A percentile compares a stretch with the other conserved stretches of the same genome.
Conservation (phyloP, 495 filamentous ascomycete genomes). For the Neurospora intermedia region DNA sequence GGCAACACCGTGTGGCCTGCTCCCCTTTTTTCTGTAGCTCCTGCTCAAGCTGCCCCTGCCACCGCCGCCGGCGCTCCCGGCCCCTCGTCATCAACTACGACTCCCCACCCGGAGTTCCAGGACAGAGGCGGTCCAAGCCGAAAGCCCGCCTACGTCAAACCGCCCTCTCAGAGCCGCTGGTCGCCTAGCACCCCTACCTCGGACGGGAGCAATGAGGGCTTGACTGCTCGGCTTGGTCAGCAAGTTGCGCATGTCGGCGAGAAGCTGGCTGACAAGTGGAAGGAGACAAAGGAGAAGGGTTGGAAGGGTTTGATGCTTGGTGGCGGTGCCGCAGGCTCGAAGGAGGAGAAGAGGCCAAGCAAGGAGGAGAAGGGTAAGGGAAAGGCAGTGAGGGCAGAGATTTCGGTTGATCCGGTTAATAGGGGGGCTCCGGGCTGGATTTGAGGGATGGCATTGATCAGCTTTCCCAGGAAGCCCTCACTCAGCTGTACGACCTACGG, state of each 20-base stretch:
- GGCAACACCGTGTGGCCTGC: background rate
- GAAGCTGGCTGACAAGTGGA: background rate
- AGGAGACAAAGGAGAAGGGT: background rate
- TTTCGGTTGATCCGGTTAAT: background rate
- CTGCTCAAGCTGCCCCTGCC: background rate
- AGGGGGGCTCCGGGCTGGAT: background rate
- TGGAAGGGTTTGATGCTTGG: background rate
- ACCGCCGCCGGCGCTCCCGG: background rate
- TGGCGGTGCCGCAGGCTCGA: background rate
- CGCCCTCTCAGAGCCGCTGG: background rate
- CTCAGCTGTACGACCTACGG: background rate
- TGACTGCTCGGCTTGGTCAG: background rate
- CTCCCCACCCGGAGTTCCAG: background rate
- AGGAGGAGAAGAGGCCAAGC: background rate
- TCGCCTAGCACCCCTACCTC: background rate
- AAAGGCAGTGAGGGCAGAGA: background rate
- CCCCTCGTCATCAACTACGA: background rate
- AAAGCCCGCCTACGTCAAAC: background rate
- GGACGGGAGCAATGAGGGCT: background rate
- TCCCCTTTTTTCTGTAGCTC: background rate
- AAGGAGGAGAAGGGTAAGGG: background rate
- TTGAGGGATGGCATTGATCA: background rate
- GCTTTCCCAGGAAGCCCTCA: background rate
- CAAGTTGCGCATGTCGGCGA: background rate
- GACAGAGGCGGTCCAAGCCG: background rate